Conservation (phyloP, 768 basidiomycete species). For the Sporobolomyces pararoseus region DNA sequence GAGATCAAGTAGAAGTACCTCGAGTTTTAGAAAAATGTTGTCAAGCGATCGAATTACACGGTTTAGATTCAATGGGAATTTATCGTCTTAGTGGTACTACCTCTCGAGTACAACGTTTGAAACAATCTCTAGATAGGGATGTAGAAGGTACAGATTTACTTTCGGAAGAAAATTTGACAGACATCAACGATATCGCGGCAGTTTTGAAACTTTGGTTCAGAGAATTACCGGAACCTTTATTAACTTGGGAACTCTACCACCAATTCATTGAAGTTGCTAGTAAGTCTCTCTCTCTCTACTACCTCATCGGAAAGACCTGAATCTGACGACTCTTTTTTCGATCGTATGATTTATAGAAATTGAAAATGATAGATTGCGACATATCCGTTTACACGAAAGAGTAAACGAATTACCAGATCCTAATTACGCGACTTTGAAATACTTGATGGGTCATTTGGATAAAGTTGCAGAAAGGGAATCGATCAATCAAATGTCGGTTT, state of each 20-base stretch:
- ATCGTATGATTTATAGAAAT: slow-evolving; percentile 58
- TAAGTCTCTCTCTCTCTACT: slow-evolving; percentile 53
- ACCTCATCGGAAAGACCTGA: not conserved
- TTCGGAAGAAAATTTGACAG: slow-evolving; percentile 81
- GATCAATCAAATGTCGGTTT: slow-evolving; percentile 85
- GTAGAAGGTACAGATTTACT: slow-evolving; percentile 82
- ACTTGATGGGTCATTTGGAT: slow-evolving; percentile 75
- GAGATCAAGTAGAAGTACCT: slow-evolving; percentile 87
- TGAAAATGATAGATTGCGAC: slow-evolving; percentile 89
- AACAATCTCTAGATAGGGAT: slow-evolving; percentile 80
- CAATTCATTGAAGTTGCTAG: slow-evolving; percentile 94
- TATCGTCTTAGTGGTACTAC: slow-evolving; percentile 90
- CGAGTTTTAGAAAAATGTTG: slow-evolving; percentile 81
- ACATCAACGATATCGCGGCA: slow-evolving; percentile 94
- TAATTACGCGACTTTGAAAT: slow-evolving; percentile 97
- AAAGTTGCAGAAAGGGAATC: slow-evolving; percentile 69
- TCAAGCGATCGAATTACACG: slow-evolving; percentile 84
- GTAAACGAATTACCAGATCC: slow-evolving; percentile 97
- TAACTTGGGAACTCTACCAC: slow-evolving; percentile 77
- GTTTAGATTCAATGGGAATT: slow-evolving; percentile 76
- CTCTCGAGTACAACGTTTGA: slow-evolving; percentile 76
- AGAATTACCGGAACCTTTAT: slow-evolving; percentile 87
- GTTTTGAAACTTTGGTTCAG: slow-evolving; percentile 93
- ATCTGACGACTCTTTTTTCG: not conserved
- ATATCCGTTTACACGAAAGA: slow-evolving; percentile 91